These are phyloP conservation scores for Westerdykella aurantiaca DNA, from an alignment of 2,329 filamentous ascomycete genomes.

Conservation along the genomic window DNA sequence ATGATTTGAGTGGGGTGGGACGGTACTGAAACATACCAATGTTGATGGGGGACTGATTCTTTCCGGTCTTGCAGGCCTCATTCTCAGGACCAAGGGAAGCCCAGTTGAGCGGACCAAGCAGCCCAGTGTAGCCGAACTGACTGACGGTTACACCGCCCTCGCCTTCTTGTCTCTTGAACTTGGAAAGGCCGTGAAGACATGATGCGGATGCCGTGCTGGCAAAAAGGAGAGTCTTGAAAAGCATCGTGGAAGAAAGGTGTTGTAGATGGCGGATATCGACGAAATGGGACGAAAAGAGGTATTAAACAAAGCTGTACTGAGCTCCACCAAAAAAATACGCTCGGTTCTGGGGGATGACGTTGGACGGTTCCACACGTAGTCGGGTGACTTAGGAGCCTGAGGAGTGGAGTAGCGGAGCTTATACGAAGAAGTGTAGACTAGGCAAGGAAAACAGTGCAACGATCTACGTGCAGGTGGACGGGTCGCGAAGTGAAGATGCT, in stretches of 20 bases:
- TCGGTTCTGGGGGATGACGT: background rate
- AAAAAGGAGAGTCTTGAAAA: constrained; percentile 25
- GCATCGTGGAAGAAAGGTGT: constrained; percentile 18
- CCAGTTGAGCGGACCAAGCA: constrained; percentile 51
- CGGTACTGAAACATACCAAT: constrained; percentile 32
- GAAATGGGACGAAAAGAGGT: constrained; percentile 12
- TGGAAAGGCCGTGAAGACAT: constrained; percentile 41
- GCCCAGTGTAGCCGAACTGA: constrained; percentile 41
- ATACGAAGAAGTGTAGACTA: background rate
- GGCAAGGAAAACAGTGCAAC: constrained; percentile 1
- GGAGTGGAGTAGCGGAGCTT: background rate
- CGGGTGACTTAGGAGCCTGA: constrained; percentile 1
- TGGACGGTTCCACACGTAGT: background rate
- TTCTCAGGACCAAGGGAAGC: constrained; percentile 43
- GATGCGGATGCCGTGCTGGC: constrained; percentile 35
- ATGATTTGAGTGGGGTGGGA: background rate
- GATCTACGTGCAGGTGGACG: constrained; percentile 3
- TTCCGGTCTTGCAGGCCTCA: constrained; percentile 45
- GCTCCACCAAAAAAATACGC: too few relatives aligned
- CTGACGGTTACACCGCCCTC: constrained; percentile 28
- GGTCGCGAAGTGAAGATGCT: background rate
- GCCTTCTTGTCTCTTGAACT: constrained; percentile 26
- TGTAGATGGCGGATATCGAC: background rate
- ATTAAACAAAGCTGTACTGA: constrained; percentile 5
- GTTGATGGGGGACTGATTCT: constrained; percentile 54